Conservation (phyloP, 768 basidiomycete species). For the Panaeolus papilionaceus region DNA sequence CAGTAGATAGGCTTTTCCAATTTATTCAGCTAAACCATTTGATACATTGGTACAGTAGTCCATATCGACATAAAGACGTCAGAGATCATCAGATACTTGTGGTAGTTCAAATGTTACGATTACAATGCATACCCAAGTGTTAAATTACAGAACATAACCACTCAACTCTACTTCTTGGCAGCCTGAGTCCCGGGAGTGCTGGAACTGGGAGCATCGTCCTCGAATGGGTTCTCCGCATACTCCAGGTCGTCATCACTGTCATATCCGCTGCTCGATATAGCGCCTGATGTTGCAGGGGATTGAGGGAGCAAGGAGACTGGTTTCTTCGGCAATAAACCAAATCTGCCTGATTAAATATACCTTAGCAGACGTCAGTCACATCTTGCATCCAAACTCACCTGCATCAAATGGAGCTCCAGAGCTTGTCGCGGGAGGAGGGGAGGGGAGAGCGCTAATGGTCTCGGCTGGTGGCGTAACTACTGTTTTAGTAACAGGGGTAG, state of each 20-base stretch:
- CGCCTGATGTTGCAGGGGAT: constrained; percentile 20
- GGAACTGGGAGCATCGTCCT: constrained; percentile 42
- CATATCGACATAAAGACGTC: too few relatives aligned
- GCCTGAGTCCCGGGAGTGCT: not conserved
- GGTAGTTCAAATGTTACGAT: not conserved
- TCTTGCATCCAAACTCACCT: constrained; percentile 1
- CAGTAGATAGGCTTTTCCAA: too few relatives aligned
- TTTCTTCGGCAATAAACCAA: constrained; percentile 74
- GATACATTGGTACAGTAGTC: too few relatives aligned
- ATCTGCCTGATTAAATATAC: constrained; percentile 50
- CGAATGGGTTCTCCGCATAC: constrained; percentile 79
- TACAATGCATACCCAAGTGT: not conserved
- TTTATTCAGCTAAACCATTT: too few relatives aligned
- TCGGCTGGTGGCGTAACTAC: constrained; percentile 11
- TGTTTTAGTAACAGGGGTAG: not conserved
- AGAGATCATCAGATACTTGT: not conserved
- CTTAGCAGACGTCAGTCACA: not conserved
- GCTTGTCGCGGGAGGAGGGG: not conserved
- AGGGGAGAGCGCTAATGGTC: not conserved
- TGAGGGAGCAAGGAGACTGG: constrained; percentile 57
- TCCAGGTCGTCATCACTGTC: constrained; percentile 65
- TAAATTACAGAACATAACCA: not conserved
- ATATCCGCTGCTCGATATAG: constrained; percentile 19
- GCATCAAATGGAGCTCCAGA: constrained; percentile 1
- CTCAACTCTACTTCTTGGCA: not conserved